Percentiles rank a stretch among this genome's conserved stretches.
Conservation (phyloP, 768 basidiomycete genomes). For the Austroboletus festivus region DNA sequence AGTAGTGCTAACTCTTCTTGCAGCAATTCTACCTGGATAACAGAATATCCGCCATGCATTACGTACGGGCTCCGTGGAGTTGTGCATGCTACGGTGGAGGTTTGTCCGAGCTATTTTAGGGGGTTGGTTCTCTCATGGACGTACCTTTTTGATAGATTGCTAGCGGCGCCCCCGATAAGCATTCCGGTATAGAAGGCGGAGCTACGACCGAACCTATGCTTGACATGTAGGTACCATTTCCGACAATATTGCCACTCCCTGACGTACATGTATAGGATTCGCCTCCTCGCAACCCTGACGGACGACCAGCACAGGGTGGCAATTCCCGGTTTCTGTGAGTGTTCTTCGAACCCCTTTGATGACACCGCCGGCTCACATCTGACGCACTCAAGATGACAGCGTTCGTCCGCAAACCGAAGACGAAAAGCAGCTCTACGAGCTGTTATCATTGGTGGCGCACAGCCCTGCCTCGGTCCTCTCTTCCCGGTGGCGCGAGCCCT, state of each 20-base stretch:
- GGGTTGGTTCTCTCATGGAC: background rate
- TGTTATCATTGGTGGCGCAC: conserved; percentile 66
- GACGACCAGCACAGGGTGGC: conserved; percentile 56
- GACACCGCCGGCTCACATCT: background rate
- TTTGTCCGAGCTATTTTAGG: conserved; percentile 31
- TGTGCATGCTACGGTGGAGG: conserved; percentile 80
- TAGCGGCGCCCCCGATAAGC: conserved; percentile 73
- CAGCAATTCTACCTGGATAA: conserved; percentile 97
- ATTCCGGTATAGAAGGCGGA: conserved; percentile 94
- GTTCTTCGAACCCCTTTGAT: conserved; percentile 27
- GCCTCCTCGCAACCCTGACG: conserved; percentile 69
- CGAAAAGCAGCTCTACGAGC: conserved; percentile 65
- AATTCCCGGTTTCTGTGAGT: conserved; percentile 83
- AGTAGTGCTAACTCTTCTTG: background rate
- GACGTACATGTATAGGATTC: conserved; percentile 50
- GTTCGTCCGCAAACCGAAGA: conserved; percentile 67
- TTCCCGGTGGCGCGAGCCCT: conserved; percentile 86
- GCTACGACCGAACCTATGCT: conserved; percentile 85
- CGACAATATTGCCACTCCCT: background rate
- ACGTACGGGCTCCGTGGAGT: conserved; percentile 96
- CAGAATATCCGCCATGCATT: conserved; percentile 86
- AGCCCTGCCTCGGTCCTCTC: conserved; percentile 65
- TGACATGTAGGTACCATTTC: conserved; percentile 63
- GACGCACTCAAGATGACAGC: conserved; percentile 56
- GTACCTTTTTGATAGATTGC: conserved; percentile 47